Conservation (phyloP, 73 alveolate genomes). For the Symbiodinium pilosum region DNA sequence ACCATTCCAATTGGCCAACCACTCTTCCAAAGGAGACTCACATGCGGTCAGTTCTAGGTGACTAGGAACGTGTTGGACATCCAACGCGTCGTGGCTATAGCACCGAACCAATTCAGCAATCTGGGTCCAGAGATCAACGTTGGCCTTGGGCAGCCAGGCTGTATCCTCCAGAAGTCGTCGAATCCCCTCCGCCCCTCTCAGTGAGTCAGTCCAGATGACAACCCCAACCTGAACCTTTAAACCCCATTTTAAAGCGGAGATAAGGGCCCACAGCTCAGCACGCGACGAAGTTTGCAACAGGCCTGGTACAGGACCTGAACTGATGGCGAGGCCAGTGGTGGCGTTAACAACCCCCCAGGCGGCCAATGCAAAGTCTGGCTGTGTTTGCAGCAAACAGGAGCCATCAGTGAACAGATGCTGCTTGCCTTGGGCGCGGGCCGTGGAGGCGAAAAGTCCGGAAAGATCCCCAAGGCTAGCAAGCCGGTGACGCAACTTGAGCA, state of each 20-base stretch:
- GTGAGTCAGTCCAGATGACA: conserved; percentile 3
- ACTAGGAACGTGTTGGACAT: background rate
- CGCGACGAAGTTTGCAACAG: background rate
- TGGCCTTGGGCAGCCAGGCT: too few species aligned
- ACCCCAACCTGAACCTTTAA: background rate
- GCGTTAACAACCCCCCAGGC: background rate
- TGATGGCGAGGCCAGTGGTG: background rate
- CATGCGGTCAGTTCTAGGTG: background rate
- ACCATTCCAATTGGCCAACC: background rate
- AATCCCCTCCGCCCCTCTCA: background rate
- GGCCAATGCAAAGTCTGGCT: background rate
- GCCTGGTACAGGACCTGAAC: background rate
- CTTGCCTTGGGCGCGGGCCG: background rate
- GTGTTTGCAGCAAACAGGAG: background rate
- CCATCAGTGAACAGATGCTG: conserved; percentile 29
- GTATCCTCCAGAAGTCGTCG: background rate
- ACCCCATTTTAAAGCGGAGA: background rate
- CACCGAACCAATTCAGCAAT: background rate
- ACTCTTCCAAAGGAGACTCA: background rate
- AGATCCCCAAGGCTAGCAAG: background rate
- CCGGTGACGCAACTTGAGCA: background rate
- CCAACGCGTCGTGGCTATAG: too few species aligned
- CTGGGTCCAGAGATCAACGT: background rate
- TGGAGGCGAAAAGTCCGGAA: background rate
- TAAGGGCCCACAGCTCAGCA: background rate